Percentiles rank a stretch among this genome's conserved stretches.
phyloP scores from a whole-genome alignment of 2,329 filamentous ascomycete species.

The Colletotrichum ledebouriae region DNA sequence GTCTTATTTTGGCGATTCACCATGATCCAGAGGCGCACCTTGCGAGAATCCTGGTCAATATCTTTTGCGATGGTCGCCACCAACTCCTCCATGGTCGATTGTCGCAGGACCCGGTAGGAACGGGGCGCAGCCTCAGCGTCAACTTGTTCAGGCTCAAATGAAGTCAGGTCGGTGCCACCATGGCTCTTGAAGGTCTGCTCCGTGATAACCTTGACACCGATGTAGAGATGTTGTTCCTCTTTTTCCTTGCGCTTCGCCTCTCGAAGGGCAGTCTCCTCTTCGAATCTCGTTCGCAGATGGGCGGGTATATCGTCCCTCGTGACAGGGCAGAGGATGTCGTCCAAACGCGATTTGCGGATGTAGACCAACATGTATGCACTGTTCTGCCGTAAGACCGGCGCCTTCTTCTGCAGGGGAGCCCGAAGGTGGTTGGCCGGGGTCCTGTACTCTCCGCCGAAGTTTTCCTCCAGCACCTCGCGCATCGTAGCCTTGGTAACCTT shows the following conservation, averaged over 20 bases:
- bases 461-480: constrained; percentile 94
- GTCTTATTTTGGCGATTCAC: constrained; percentile 99
- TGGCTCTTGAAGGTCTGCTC: constrained; percentile 85
- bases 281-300: constrained; percentile 78
- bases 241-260: constrained; percentile 88
- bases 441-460: constrained; percentile 90
- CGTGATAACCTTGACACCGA: constrained; percentile 85
- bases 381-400: constrained; percentile 73
- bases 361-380: constrained; percentile 99
- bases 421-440: constrained; percentile 60
- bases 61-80: constrained; percentile 78
- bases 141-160: constrained; percentile 71
- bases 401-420: constrained; percentile 66
- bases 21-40: constrained; percentile 93
- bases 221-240: constrained; percentile 94
- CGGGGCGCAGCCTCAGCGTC: constrained; percentile 78
- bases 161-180: constrained; percentile 85
- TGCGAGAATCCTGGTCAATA: constrained; percentile 74
- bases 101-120: constrained; percentile 78
- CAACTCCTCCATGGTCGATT: constrained; percentile 83
- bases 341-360: constrained; percentile 87
- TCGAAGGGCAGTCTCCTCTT: constrained; percentile 82
- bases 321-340: constrained; percentile 83
- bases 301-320: constrained; percentile 82
- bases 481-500: constrained; percentile 94